phyloP scores from a whole-genome alignment of 2,329 filamentous ascomycete genomes.

The Periglandula ipomoeae region DNA sequence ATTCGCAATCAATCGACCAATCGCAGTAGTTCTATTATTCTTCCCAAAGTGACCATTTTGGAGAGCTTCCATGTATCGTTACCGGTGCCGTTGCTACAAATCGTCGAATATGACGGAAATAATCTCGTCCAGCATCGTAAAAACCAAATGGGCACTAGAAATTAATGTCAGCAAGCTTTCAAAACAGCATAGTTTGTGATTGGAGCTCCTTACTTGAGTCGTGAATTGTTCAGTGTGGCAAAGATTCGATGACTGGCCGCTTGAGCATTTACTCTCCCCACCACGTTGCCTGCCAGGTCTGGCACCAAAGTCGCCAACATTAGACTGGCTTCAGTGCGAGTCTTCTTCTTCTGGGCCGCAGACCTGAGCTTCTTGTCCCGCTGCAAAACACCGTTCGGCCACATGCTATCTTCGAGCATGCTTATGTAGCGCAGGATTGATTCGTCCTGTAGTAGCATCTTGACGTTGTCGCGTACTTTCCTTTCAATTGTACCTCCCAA shows the following conservation, averaged over 20 bases:
- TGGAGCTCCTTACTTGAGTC: slow-evolving; percentile 61
- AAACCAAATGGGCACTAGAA: slow-evolving; percentile 55
- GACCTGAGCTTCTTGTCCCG: slow-evolving; percentile 49
- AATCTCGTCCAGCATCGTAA: slow-evolving; percentile 63
- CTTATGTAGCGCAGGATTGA: slow-evolving; percentile 67
- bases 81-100: neutral
- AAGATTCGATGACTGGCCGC: slow-evolving; percentile 81
- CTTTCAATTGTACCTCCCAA: slow-evolving; percentile 93
- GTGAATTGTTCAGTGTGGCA: slow-evolving; percentile 82
- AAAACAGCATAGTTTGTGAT: neutral
- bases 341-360: slow-evolving; percentile 64
- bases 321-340: slow-evolving; percentile 75
- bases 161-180: neutral
- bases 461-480: slow-evolving; percentile 81
- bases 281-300: slow-evolving; percentile 85
- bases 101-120: slow-evolving; percentile 54
- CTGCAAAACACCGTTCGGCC: slow-evolving; percentile 59
- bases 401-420: slow-evolving; percentile 67
- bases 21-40: neutral
- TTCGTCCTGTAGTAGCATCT: slow-evolving; percentile 65
- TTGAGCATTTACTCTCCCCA: slow-evolving; percentile 85
- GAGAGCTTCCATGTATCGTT: neutral
- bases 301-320: slow-evolving; percentile 86
- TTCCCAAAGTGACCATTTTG: neutral
- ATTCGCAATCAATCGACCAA: neutral